Evolutionary conservation across 1,284 basidiomycete species (phyloP).

Genomic region (Vanrija sp.): DNA sequence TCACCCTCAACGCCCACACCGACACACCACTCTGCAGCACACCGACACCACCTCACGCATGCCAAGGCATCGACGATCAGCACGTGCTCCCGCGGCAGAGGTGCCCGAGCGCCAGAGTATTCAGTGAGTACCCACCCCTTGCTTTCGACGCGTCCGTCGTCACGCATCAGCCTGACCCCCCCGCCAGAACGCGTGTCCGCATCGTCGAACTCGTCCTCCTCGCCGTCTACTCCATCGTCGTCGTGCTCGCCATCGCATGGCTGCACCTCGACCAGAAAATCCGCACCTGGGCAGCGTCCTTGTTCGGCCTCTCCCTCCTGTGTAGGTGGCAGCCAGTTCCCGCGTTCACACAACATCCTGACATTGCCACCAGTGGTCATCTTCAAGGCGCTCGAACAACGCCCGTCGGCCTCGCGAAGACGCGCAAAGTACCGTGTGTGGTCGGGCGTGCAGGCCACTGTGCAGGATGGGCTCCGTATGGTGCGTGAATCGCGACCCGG

Average conservation of each 20-base stretch:
- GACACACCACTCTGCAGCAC: background rate
- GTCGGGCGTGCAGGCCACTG: conserved; percentile 36
- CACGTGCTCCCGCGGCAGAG: background rate
- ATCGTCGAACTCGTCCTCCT: conserved; percentile 3
- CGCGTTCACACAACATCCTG: background rate
- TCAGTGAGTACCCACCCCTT: too few species aligned
- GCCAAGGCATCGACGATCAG: background rate
- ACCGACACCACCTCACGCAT: background rate
- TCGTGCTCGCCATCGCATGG: background rate
- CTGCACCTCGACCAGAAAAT: background rate
- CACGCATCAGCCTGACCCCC: too few species aligned
- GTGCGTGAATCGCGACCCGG: conserved; percentile 20
- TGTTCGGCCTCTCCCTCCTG: background rate
- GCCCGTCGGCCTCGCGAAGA: conserved; percentile 3
- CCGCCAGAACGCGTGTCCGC: background rate
- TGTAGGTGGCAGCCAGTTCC: background rate
- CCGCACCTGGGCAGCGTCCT: background rate
- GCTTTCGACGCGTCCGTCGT: too few species aligned
- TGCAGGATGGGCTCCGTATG: conserved; percentile 42
- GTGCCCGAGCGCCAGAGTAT: too few species aligned
- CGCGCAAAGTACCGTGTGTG: conserved; percentile 24
- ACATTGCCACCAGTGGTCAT: conserved; percentile 1
- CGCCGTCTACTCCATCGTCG: background rate
- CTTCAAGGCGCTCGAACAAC: conserved; percentile 10
- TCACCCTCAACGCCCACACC: too few species aligned